Evolutionary conservation across 2,329 filamentous ascomycete genomes (phyloP).

Genomic region (Clathrospora elynae): DNA sequence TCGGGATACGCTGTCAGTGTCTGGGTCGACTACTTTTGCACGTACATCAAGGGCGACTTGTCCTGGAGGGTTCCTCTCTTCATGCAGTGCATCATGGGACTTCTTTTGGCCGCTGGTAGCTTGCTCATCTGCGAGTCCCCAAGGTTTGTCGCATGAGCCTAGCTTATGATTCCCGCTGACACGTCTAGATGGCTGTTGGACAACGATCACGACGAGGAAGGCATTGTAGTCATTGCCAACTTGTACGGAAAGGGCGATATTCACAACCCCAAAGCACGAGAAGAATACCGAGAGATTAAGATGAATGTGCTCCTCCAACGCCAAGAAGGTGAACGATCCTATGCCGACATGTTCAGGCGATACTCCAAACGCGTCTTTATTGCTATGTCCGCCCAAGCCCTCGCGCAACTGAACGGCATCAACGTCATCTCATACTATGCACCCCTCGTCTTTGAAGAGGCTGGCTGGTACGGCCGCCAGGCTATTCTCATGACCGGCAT

Average conservation of each 20-base stretch:
- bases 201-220: slow-evolving; percentile 97
- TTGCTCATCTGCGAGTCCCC: slow-evolving; percentile 96
- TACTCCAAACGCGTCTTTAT: slow-evolving; percentile 94
- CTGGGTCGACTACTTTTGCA: slow-evolving; percentile 98
- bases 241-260: slow-evolving; percentile 95
- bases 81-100: slow-evolving; percentile 95
- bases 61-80: slow-evolving; percentile 89
- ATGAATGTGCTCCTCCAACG: slow-evolving; percentile 93
- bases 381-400: slow-evolving; percentile 95
- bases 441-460: slow-evolving; percentile 92
- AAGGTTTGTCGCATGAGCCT: slow-evolving; percentile 62
- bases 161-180: slow-evolving; percentile 12
- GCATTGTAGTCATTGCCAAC: slow-evolving; percentile 97
- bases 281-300: slow-evolving; percentile 98
- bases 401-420: slow-evolving; percentile 97
- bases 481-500: slow-evolving; percentile 97
- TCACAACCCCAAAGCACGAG: slow-evolving; percentile 86
- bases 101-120: slow-evolving; percentile 81
- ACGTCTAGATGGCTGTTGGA: slow-evolving; percentile 84
- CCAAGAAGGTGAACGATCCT: slow-evolving; percentile 92
- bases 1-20: slow-evolving; percentile 94
- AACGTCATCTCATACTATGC: slow-evolving; percentile 99
- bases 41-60: slow-evolving; percentile 80
- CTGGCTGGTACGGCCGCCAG: slow-evolving; percentile 89
- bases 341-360: slow-evolving; percentile 90